Conservation (phyloP, 176 grass and related monocot genomes). For the Phyllostachys edulis region DNA sequence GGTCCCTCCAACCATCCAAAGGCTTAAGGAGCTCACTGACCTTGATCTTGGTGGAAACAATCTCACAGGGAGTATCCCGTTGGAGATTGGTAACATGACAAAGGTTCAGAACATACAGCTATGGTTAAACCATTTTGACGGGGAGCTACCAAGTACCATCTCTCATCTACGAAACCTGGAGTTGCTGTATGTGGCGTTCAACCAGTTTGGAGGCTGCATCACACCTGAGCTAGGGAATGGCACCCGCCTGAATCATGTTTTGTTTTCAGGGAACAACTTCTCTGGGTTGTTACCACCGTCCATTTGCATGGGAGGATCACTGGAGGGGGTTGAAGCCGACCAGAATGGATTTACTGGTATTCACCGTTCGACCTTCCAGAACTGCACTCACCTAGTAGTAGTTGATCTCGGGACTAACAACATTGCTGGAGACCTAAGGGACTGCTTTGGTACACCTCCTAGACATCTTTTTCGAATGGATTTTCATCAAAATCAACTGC, state of each 20-base stretch:
- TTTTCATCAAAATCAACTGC: too few species aligned
- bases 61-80: neutral
- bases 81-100: conserved; percentile 17
- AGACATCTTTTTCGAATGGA: too few species aligned
- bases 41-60: neutral
- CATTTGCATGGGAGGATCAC: conserved; percentile 5
- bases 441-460: neutral
- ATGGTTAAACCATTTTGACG: neutral
- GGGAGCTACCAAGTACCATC: neutral
- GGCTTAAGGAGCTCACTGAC: too few species aligned
- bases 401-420: neutral
- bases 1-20: too few species aligned
- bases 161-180: neutral
- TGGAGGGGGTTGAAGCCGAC: neutral
- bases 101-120: neutral
- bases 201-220: neutral
- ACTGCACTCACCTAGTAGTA: neutral
- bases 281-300: neutral
- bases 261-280: neutral
- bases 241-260: neutral
- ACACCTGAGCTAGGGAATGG: neutral
- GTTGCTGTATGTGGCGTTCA: too few species aligned
- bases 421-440: neutral
- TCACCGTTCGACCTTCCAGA: neutral
- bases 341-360: neutral